Evolutionary conservation across 140 eudicot species (phyloP), one percentile per base, ranked within the genome.

Genomic region (Anethum foeniculum): DNA sequence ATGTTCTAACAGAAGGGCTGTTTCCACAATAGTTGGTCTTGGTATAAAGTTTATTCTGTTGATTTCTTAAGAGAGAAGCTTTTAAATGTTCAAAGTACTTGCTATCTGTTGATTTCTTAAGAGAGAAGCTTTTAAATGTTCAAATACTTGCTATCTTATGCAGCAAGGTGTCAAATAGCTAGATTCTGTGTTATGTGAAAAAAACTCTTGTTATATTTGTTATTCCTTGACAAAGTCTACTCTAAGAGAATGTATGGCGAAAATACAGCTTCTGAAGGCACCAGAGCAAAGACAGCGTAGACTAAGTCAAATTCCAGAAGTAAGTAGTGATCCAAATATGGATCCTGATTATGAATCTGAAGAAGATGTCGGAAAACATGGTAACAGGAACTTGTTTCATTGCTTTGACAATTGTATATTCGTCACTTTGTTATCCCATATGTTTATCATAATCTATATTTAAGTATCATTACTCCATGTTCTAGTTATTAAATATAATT

Each of bases 271-370:
- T 81, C 85, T 96, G 78, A 93, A 93, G 78, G 82, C 92, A 60
- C 96, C 97, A 5, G 99, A 95, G 72, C 98, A 96, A 84, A 90
- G 89, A 75, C 90, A 86, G 64, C 94, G 91, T 76, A 88, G 96
- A 79, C 84, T 91, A 47, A 60, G 79, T 58, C 89, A 87, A 84
- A 82, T 93, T 77, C 98, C 96, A 36, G 88, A 85, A 30, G 86
- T 96, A 56, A 93, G 86, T 81, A 85, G 97, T 67, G 99, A 93
- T 86, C 98, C 98, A 68, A 91, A 86, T 77, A 93, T 93, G 99
- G 88, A 90, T 90, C 98, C 99, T 10, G 78, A 85, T 68, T 93
- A 87, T 81, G 97, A 89, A 77, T 93, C 97, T 75, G 91, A 84
- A 51, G 97, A 92, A 69, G 98, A 96, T 77, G 79, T 86, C 9